Evolutionary conservation across 2,329 filamentous ascomycete species (phyloP), one percentile per base, ranked within the genome.

Genomic region (Seiridium cupressi): DNA sequence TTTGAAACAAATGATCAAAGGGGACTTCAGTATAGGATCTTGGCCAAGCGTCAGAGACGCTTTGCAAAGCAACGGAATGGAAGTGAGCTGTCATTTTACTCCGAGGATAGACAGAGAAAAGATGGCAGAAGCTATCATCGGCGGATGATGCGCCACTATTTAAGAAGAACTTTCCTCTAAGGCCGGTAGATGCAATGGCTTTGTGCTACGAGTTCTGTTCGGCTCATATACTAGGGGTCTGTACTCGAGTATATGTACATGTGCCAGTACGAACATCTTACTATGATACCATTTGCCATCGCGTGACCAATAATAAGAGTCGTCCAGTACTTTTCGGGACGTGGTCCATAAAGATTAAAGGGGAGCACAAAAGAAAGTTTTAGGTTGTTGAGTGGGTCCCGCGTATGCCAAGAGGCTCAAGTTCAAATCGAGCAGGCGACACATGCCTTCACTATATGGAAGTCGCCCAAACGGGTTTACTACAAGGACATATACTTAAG

Each of bases 31-130:
- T 47, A 34, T 69, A 66, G 65, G 66, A 11, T 58, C 46, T 9
- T 69, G 63, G 49, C 74, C 51, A 38, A 68, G 70, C 13, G 62
- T 18, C 36, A 70, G 31, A n/a, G 66, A 67, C 2, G 61, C 46
- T 7, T 54, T 36, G 32, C 40, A 42, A 13, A 76, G 57, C 5
- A 64, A 5, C 11, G 46, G 44, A 44, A n/a, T 51, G 34, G 8
- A 58, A 18, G 8, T 58, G 56, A 58, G 56, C 35, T 42, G 56
- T 58, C 56, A 58, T 58, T 11, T 42, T 42, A 13, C 51, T 38
- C n/a, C 6, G 18, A 35, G 34, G n/a, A n/a, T 53, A 18, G 34
- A 35, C 5, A 18, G 11, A 35, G 8, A 34, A 5, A 7, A n/a
- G 34, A 13, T 5, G 34, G 13, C 49, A 53, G 35, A 35, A 53